Base-by-base conservation (phyloP, 2,329 filamentous ascomycete species). In the Mycosphaerelloides madeirae region DNA sequence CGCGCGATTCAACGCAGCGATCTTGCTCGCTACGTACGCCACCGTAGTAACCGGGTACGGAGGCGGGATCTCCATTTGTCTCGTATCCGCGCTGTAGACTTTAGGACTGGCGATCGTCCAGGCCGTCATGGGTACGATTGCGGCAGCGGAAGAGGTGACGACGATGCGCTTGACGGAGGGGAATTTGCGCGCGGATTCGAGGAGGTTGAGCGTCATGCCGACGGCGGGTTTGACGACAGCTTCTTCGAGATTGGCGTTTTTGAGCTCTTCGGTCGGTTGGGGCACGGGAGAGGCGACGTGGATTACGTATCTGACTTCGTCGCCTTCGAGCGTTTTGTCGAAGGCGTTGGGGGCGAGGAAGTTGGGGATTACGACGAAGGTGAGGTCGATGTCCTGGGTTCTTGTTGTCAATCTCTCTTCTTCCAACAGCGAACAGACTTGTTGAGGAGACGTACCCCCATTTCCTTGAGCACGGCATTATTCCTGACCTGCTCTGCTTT, bases 111-210 rank as follows among this genome's bases (percentile, higher is more conserved):
- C 16, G 6, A 48, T 42, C 12, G 41, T 41, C 22, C 36, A 49
- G 11, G 36, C 31, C 12, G 48, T 32, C 20, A 53, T 36, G 8
- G 48, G 44, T 6, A 52, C 46, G 14, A 58, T 44, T 22, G 55
- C 46, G 20, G 52, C 45, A 33, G 53, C 45, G 29, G 55, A 60
- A 14, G 52, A 54, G 11, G 71, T 74, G 38, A 75, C 68, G 14
- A 74, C 65, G 7, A 74, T 53, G 12, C 67, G 62, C 43, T 64
- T 60, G n/a, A 75, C 59, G 0, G 54, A 61, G 1, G 55, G 48
- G 5, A 43, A 46, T 41, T 65, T 65, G 13, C 56, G 34, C 1
- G 69, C 70, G 0, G 68, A 59, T 18, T 65, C 49, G 2, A 74
- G 58, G 6, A 73, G 61, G 4, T 56, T 56, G 3, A 62, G 39